Percentiles rank a stretch among this genome's conserved stretches.
Evolutionary conservation across 2,329 filamentous ascomycete genomes (phyloP).

Genomic region (Alternaria gaisen): DNA sequence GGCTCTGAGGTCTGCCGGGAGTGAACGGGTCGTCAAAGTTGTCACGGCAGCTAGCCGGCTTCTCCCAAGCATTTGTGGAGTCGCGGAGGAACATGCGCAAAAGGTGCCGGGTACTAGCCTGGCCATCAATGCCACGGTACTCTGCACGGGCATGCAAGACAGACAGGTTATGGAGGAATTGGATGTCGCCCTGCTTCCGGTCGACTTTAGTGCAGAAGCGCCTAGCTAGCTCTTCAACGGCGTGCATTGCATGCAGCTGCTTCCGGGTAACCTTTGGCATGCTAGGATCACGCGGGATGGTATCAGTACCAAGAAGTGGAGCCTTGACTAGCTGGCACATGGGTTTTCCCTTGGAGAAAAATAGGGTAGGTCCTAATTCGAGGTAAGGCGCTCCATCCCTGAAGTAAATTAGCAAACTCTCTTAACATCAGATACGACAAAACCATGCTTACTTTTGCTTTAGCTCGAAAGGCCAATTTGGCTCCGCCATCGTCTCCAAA

Average conservation of each 20-base stretch:
- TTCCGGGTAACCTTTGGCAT: conserved; percentile 43
- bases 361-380: conserved; percentile 45
- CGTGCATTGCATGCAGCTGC: conserved; percentile 42
- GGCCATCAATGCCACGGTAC: conserved; percentile 35
- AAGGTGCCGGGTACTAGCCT: conserved; percentile 45
- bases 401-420: conserved; percentile 4
- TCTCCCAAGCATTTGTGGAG: conserved; percentile 45
- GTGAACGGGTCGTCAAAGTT: conserved; percentile 48
- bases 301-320: conserved; percentile 46
- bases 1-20: conserved; percentile 39
- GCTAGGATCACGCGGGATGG: conserved; percentile 38
- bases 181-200: conserved; percentile 48
- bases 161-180: conserved; percentile 49
- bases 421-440: neutral
- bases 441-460: conserved; percentile 46
- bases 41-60: conserved; percentile 35
- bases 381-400: conserved; percentile 43
- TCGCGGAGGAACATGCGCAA: conserved; percentile 52
- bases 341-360: conserved; percentile 48
- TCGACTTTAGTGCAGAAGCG: conserved; percentile 43
- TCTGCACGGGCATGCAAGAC: conserved; percentile 50
- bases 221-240: conserved; percentile 41
- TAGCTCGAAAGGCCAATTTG: conserved; percentile 50
- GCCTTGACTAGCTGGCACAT: conserved; percentile 51
- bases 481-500: conserved; percentile 46